Conservation (phyloP, 169 alveolate species). For the Condylostoma magnum region DNA sequence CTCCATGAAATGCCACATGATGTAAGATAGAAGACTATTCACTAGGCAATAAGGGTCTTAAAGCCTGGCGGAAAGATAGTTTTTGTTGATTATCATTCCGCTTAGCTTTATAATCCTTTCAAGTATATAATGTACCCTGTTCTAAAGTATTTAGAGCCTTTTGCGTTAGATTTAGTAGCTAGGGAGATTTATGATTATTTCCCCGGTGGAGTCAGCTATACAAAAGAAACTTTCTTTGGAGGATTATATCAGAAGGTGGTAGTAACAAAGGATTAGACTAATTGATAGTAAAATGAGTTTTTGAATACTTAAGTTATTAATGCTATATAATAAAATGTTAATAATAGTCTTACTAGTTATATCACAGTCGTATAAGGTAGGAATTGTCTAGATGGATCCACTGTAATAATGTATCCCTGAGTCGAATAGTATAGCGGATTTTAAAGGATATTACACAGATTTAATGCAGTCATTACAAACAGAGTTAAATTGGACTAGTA, state of each 20-base stretch:
- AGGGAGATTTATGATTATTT: neutral
- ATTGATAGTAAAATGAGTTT: too few relatives aligned
- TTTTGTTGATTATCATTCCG: slow-evolving; percentile 22
- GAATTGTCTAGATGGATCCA: too few relatives aligned
- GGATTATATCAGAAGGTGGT: slow-evolving; percentile 27
- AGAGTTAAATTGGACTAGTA: too few relatives aligned
- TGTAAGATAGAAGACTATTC: neutral
- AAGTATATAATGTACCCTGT: slow-evolving; percentile 17
- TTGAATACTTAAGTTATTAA: too few relatives aligned
- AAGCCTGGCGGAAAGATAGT: slow-evolving; percentile 30
- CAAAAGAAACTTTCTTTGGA: slow-evolving; percentile 21
- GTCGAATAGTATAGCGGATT: too few relatives aligned
- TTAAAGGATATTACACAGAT: too few relatives aligned
- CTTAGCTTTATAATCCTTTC: slow-evolving; percentile 4
- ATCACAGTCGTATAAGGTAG: too few relatives aligned
- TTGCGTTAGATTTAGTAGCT: slow-evolving; percentile 17
- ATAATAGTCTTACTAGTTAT: too few relatives aligned
- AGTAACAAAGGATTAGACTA: too few relatives aligned
- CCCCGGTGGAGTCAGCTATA: neutral
- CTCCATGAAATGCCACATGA: slow-evolving; percentile 24
- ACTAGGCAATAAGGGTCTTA: slow-evolving; percentile 11
- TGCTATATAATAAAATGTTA: too few relatives aligned
- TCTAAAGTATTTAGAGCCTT: slow-evolving; percentile 13
- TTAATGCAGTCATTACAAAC: too few relatives aligned
- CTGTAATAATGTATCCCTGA: too few relatives aligned